A percentile compares a stretch with the other conserved stretches of the same genome.
Conservation (phyloP, 805 yeast species). For the Myxozyma melibiosi region DNA sequence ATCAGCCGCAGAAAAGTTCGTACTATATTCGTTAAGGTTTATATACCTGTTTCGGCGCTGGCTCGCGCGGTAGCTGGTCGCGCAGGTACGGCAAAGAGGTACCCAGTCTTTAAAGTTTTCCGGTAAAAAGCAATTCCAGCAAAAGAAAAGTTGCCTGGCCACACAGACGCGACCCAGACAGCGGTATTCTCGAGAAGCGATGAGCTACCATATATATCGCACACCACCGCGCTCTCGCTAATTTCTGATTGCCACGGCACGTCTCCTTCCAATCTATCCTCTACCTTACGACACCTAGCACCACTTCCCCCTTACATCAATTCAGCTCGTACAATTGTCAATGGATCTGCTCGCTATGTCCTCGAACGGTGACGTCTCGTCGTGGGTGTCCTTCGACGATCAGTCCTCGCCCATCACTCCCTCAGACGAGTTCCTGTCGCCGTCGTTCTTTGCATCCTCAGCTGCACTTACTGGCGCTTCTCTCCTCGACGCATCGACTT, state of each 20-base stretch:
- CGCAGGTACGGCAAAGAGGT: not conserved
- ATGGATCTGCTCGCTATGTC: conserved; percentile 5
- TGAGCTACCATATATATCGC: not conserved
- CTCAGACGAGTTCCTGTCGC: conserved; percentile 17
- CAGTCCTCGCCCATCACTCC: conserved; percentile 16
- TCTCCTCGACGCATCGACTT: conserved; percentile 14
- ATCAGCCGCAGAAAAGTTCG: not conserved
- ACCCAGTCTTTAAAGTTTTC: not conserved
- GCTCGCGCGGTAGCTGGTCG: not conserved
- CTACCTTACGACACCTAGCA: not conserved
- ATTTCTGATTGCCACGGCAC: too few relatives aligned
- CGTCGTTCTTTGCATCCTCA: conserved; percentile 25
- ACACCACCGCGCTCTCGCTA: too few relatives aligned
- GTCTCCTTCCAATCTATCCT: not conserved
- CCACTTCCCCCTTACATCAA: not conserved
- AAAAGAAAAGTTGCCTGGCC: not conserved
- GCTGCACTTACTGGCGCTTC: conserved; percentile 10
- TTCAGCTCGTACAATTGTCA: not conserved
- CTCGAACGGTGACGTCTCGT: conserved; percentile 23
- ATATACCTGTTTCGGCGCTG: too few relatives aligned
- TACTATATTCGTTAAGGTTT: too few relatives aligned
- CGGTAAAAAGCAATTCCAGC: not conserved
- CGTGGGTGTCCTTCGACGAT: conserved; percentile 30
- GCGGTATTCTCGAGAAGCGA: conserved; percentile 4
- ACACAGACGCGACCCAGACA: conserved; percentile 3